phyloP scores from a whole-genome alignment of 345 rosid genomes.

The Eucalyptus erythrocorys region DNA sequence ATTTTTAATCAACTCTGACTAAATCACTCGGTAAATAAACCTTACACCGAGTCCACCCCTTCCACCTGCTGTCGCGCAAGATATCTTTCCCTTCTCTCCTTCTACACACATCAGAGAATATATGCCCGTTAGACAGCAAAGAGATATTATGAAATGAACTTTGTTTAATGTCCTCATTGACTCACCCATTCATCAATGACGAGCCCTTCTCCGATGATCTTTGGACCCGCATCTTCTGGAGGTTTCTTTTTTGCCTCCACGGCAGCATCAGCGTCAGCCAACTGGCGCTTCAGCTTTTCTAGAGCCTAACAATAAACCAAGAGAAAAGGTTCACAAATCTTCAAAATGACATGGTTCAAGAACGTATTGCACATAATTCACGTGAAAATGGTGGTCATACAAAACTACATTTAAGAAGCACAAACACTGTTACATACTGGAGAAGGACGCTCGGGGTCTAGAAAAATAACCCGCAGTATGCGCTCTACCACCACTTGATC shows the following conservation, averaged over 20 bases:
- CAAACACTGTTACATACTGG: slow-evolving; percentile 38
- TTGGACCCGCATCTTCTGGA: slow-evolving; percentile 72
- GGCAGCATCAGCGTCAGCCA: slow-evolving; percentile 87
- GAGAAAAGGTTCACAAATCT: background rate
- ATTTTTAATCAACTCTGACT: background rate
- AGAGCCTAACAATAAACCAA: slow-evolving; percentile 25
- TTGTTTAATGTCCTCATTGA: background rate
- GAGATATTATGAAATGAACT: background rate
- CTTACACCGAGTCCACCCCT: slow-evolving; percentile 57
- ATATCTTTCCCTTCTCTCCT: slow-evolving; percentile 93
- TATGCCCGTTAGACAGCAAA: background rate
- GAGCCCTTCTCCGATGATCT: slow-evolving; percentile 94
- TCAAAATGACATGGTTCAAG: background rate
- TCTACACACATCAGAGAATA: slow-evolving; percentile 22
- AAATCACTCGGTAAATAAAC: background rate
- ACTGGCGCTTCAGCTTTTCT: slow-evolving; percentile 81
- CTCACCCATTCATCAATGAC: slow-evolving; percentile 99
- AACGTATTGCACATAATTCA: background rate
- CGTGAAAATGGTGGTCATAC: background rate
- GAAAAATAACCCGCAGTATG: slow-evolving; percentile 71
- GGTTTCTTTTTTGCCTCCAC: slow-evolving; percentile 78
- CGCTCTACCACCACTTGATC: slow-evolving; percentile 76
- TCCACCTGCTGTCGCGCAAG: slow-evolving; percentile 86
- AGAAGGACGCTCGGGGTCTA: slow-evolving; percentile 65
- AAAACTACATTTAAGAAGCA: background rate